Percentiles rank a stretch among this genome's conserved stretches.
Conservation (phyloP, 1,139 yeast species). For the Hemisphaericaspora lyxosophila region DNA sequence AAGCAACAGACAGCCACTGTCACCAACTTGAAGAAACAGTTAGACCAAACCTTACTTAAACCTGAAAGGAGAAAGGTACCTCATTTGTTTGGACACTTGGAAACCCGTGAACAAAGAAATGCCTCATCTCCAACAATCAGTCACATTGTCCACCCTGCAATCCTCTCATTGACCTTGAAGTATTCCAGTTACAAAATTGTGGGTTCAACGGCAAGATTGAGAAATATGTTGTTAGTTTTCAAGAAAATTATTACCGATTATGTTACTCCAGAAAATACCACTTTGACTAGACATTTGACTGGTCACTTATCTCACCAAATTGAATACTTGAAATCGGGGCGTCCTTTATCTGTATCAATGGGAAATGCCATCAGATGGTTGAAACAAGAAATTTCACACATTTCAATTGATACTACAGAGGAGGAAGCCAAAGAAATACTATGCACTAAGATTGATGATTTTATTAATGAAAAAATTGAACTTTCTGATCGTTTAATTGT, state of each 20-base stretch:
- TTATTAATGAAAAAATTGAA: conserved; percentile 81
- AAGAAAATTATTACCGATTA: conserved; percentile 78
- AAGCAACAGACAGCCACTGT: conserved; percentile 37
- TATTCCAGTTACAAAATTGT: conserved; percentile 82
- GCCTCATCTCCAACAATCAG: conserved; percentile 62
- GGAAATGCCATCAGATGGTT: conserved; percentile 98
- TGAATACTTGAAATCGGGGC: conserved; percentile 84
- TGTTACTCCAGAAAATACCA: conserved; percentile 80
- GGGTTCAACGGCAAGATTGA: conserved; percentile 86
- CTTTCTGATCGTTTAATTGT: conserved; percentile 82
- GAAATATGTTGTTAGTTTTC: conserved; percentile 83
- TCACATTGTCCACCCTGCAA: conserved; percentile 83
- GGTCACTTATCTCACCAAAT: conserved; percentile 91
- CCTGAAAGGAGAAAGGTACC: conserved; percentile 48
- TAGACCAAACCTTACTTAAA: conserved; percentile 53
- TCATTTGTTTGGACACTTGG: conserved; percentile 83
- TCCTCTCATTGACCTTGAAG: conserved; percentile 74
- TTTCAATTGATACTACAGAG: conserved; percentile 72
- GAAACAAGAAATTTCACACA: conserved; percentile 85
- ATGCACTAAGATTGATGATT: conserved; percentile 69
- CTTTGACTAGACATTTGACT: conserved; percentile 84
- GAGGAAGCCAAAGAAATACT: conserved; percentile 69
- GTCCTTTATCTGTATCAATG: conserved; percentile 93
- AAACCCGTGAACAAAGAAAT: conserved; percentile 75
- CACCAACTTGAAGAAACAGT: conserved; percentile 56